A percentile compares a stretch with the other conserved stretches of the same genome.
phyloP scores from a whole-genome alignment of 2,329 filamentous ascomycete species.

The Colletotrichum falcatum region DNA sequence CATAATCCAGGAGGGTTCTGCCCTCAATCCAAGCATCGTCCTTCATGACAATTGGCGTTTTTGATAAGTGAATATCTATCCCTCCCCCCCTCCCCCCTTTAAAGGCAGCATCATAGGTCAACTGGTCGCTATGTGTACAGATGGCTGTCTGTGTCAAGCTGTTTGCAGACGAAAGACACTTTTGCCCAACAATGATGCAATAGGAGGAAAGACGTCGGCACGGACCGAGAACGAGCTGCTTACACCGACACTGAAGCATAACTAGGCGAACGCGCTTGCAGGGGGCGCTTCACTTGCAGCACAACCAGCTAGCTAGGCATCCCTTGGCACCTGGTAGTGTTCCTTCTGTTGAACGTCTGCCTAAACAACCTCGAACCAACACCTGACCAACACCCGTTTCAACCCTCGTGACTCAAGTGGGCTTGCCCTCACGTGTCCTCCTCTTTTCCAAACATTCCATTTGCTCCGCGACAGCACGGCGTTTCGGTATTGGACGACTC shows the following conservation, averaged over 20 bases:
- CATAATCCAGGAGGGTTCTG: slow-evolving; percentile 20
- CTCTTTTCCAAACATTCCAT: not conserved
- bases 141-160: not conserved
- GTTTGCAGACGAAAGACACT: slow-evolving; percentile 2
- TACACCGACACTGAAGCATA: not conserved
- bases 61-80: not conserved
- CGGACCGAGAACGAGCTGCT: slow-evolving; percentile 3
- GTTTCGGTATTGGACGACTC: not conserved
- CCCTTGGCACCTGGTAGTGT: not conserved
- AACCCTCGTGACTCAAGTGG: not conserved
- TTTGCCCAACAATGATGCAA: slow-evolving; percentile 20
- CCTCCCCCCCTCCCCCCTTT: too few relatives aligned
- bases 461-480: not conserved
- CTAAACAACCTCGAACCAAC: slow-evolving; percentile 16
- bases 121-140: not conserved
- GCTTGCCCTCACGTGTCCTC: slow-evolving; percentile 7
- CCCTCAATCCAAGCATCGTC: slow-evolving; percentile 18
- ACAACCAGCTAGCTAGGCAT: slow-evolving; percentile 2
- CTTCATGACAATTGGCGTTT: not conserved
- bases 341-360: slow-evolving; percentile 29
- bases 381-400: not conserved
- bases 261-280: not conserved
- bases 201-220: slow-evolving; percentile 9
- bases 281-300: not conserved
- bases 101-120: not conserved